Base-by-base conservation (phyloP, 179 eudicot species). In the Beta corolliflora region DNA sequence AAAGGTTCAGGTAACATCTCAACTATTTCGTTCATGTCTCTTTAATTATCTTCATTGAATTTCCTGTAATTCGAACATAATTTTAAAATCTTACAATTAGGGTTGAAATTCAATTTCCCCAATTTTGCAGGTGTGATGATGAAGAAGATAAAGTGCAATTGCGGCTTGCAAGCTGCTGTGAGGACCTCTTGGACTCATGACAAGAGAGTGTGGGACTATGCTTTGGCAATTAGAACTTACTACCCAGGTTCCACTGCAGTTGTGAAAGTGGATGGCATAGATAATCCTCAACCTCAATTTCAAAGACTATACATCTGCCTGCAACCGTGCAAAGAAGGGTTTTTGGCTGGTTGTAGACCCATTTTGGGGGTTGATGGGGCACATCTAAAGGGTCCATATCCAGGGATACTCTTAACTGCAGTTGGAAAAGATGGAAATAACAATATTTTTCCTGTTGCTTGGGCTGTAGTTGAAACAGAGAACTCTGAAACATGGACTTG, bases 301-400 rank as follows among this genome's bases (percentile, higher is more conserved):
- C 58, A 71, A 10, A 70, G 77, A 19, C 19, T 79, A 8, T 71
- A 79, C 46, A 58, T 79, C 3, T 56, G 71, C 45, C 12, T 79
- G 1, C 69, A 14, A 15, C 70, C 77, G 2, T 59, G 68, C 3
- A 79, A 79, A 36, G 56, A 72, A 18, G 81, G 81, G 0, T 79
- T 79, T 23, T 10, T 79, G 44, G 65, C 19, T 5, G 60, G 82
- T 10, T 60, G 82, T 71, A 45, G 75, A 23, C 75, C 75, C 9
- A 55, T 31, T 31, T 31, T 31, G 36, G 36, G 36, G 36, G 0
- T 75, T 53, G 78, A 67, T 15, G 6, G 21, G 58, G 5, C 29
- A 19, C 36, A 31, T 31, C 36, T 31, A 31, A 31, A 2, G 36
- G 36, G 36, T 31, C 36, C 36, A 31, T 31, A 31, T 2, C 36